Evolutionary conservation across 164 flowering plant species (phyloP).

Genomic region (Tinospora cordifolia): DNA sequence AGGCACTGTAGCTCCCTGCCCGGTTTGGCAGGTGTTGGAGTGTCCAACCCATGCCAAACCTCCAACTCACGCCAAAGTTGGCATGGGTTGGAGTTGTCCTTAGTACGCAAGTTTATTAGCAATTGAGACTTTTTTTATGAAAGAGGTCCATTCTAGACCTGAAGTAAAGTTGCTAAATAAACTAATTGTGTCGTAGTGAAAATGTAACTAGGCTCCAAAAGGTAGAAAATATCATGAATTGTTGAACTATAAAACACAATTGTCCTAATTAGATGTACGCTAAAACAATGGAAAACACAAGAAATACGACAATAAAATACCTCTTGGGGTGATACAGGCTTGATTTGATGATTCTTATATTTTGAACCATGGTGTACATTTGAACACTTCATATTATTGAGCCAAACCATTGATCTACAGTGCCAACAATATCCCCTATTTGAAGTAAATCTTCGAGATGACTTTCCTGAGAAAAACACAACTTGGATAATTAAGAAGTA

Average conservation of each 20-base stretch:
- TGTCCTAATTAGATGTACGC: not conserved
- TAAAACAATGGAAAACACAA: not conserved
- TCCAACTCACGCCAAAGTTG: no score
- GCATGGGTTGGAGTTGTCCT: no score
- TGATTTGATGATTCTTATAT: conserved; percentile 27
- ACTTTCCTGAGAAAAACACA: conserved; percentile 27
- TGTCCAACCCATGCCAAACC: no score
- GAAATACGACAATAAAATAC: conserved; percentile 25
- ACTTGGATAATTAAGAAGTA: not conserved
- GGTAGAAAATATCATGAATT: not conserved
- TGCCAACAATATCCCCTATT: conserved; percentile 55
- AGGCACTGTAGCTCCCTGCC: no score
- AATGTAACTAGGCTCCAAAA: not conserved
- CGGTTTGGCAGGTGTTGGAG: no score
- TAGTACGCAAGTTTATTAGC: no score
- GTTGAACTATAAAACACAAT: not conserved
- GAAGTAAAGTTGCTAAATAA: no score
- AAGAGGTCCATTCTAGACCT: no score
- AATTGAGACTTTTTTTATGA: no score
- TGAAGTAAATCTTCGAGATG: conserved; percentile 28
- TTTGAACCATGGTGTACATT: conserved; percentile 17
- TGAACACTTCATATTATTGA: conserved; percentile 38
- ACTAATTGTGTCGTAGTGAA: no score
- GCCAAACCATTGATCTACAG: conserved; percentile 65
- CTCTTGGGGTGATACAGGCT: conserved; percentile 42